Evolutionary conservation across 2,329 filamentous ascomycete genomes (phyloP).

Genomic region (Colletotrichum paranaense): DNA sequence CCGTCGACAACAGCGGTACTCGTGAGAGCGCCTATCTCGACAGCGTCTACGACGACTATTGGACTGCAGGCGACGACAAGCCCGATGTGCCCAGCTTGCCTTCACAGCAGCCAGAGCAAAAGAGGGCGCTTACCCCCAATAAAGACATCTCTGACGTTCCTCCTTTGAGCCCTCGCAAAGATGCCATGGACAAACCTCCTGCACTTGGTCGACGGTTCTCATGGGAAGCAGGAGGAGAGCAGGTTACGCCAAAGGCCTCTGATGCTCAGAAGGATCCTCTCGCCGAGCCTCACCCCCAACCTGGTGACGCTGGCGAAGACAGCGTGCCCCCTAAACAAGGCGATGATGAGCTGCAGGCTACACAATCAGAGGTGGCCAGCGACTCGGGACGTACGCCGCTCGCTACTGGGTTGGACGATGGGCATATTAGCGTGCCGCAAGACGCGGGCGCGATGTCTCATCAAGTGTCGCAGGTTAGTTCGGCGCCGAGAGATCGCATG

Average conservation of each 20-base stretch:
- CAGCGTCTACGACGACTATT: conserved; percentile 76
- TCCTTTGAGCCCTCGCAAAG: conserved; percentile 36
- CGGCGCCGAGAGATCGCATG: conserved; percentile 42
- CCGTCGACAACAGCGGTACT: conserved; percentile 18
- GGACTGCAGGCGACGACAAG: conserved; percentile 62
- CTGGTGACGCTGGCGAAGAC: background rate
- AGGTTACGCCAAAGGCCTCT: conserved; percentile 8
- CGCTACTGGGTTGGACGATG: conserved; percentile 6
- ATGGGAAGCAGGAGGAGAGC: conserved; percentile 51
- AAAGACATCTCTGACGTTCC: conserved; percentile 19
- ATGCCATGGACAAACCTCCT: conserved; percentile 5
- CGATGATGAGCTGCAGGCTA: background rate
- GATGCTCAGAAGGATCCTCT: conserved; percentile 11
- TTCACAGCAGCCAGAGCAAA: background rate
- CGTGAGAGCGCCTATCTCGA: conserved; percentile 73
- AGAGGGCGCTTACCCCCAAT: background rate
- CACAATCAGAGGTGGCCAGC: background rate
- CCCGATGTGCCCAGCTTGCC: conserved; percentile 18
- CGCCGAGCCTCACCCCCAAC: background rate
- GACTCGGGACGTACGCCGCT: background rate
- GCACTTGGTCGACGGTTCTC: conserved; percentile 49
- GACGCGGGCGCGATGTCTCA: conserved; percentile 41
- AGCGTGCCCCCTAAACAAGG: background rate
- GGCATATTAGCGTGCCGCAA: conserved; percentile 4
- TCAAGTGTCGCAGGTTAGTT: conserved; percentile 51